Evolutionary conservation across 306 rosid species (phyloP), one percentile per base, ranked within the genome.

Genomic region (Quercus alba): DNA sequence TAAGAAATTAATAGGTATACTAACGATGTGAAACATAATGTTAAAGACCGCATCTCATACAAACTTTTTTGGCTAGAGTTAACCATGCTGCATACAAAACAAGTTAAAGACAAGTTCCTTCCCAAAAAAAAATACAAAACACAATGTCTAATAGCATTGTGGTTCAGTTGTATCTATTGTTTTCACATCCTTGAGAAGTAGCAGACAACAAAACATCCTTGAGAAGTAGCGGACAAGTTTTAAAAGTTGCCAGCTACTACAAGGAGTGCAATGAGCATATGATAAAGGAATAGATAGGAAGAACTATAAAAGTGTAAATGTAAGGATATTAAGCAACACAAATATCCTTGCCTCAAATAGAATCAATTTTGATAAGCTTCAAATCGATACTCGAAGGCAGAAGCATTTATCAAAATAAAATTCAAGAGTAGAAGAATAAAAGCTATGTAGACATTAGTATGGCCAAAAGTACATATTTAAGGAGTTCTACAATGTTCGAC

Each of bases 1-100:
- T 25, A 35, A 58, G 19, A 61, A 77, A 76, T 79, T 81, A 83
- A 4, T 21, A 58, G 52, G 33, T 51, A 66, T 75, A 75, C 72
- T 26, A 35, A 33, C 46, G 19, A 7, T 68, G 23, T 9, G n/a
- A 17, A 35, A 68, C 3, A 33, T 4, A 68, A 9, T 9, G 14
- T 35, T 63, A 7, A 63, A 35, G 72, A n/a, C 17, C 10, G 28
- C 72, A 35, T 68, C 70, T 5, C 70, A 63, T 26, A 28, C 70
- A 33, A 35, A 67, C 15, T 67, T 33, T 18, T 26, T 66, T 77
- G 23, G 49, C 64, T 15, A 66, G 13, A 52, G 52, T 52, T 20
- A 30, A 64, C n/a, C 49, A 51, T 26, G 33, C 66, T 30, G 26
- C 72, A 33, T 31, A 33, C 25, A 67, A 49, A 46, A 35, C 13